Conservation (phyloP, 2,329 filamentous ascomycete species). For the Hymenoscyphus infarciens region DNA sequence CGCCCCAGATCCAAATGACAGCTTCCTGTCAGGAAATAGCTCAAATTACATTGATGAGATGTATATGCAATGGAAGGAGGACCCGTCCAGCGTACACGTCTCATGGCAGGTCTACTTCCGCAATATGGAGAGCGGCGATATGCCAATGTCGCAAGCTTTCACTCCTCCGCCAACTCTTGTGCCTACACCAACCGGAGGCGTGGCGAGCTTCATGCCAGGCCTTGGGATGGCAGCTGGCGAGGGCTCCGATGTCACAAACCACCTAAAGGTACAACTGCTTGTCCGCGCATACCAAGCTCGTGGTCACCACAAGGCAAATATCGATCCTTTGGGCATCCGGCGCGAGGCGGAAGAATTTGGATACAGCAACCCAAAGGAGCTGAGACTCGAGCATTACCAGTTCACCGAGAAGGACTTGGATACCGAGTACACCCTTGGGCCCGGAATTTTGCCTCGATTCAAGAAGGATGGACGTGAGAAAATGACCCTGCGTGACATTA, state of each 20-base stretch:
- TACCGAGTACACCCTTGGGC: constrained; percentile 85
- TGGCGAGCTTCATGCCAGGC: constrained; percentile 69
- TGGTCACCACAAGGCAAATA: constrained; percentile 96
- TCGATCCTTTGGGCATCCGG: constrained; percentile 92
- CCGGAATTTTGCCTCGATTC: constrained; percentile 92
- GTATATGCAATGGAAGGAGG: constrained; percentile 96
- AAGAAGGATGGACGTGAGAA: constrained; percentile 83
- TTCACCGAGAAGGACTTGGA: constrained; percentile 94
- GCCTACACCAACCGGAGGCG: constrained; percentile 73
- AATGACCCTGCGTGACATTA: constrained; percentile 95
- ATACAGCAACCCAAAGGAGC: constrained; percentile 85
- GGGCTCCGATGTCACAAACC: constrained; percentile 84
- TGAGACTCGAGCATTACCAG: constrained; percentile 88
- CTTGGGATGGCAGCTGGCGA: constrained; percentile 61
- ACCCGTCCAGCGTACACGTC: constrained; percentile 89
- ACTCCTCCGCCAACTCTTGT: constrained; percentile 91
- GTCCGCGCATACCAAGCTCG: constrained; percentile 97
- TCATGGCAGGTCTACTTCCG: constrained; percentile 99
- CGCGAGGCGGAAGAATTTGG: constrained; percentile 80
- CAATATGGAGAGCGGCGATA: constrained; percentile 98
- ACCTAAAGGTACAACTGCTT: constrained; percentile 95
- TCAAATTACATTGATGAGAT: constrained; percentile 99
- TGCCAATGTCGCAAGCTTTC: constrained; percentile 97
- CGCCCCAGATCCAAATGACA: constrained; percentile 80
- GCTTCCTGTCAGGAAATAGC: constrained; percentile 92